Base-by-base conservation (phyloP, 805 yeast species). In the Candida oleophila region DNA sequence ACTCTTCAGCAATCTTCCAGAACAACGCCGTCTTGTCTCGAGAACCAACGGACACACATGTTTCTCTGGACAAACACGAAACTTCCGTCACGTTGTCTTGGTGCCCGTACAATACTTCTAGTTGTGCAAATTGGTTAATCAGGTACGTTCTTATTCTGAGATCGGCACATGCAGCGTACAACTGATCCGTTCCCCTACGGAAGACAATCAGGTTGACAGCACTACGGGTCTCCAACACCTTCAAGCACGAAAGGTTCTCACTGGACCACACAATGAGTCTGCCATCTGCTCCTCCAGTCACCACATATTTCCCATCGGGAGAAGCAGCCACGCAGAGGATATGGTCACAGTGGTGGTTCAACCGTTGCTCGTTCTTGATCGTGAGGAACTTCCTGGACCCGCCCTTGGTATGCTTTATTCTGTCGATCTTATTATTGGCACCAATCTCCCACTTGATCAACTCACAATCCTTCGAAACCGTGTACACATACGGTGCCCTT, bases 1-100 rank as follows among this genome's bases (percentile, higher is more conserved):
- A 83, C 68, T 94, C 99, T 58, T 94, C 99, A 21, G 96, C 82
- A 54, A 94, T 89, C 64, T 94, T 94, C 99, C 99, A 94, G 57
- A 88, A 73, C 85, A 95, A 86, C 8, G 92, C 97, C 3, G 97
- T 88, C 58, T 95, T 83, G 68, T 94, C 99, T 56, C 98, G 81
- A 2, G 96, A 77, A 15, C 99, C 99, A 28, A 92, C 98, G 21
- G 96, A 89, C 15, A 94, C 91, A 73, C 99, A 94, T 48, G 97
- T 81, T 61, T 94, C 98, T 64, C 83, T 83, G 8, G 81, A 80
- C 50, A 94, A 71, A 0, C 97, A 89, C 19, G 89, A 71, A 45
- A 94, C 84, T 59, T 85, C 97, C 38, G 80, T 77, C 39, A 92
- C 91, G 45, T 80, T 73, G 61, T 94, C 99, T 69, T 94, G 98